These are phyloP conservation scores for Microdochium paspali DNA, from an alignment of 2,329 filamentous ascomycete genomes.

Conservation along the genomic window DNA sequence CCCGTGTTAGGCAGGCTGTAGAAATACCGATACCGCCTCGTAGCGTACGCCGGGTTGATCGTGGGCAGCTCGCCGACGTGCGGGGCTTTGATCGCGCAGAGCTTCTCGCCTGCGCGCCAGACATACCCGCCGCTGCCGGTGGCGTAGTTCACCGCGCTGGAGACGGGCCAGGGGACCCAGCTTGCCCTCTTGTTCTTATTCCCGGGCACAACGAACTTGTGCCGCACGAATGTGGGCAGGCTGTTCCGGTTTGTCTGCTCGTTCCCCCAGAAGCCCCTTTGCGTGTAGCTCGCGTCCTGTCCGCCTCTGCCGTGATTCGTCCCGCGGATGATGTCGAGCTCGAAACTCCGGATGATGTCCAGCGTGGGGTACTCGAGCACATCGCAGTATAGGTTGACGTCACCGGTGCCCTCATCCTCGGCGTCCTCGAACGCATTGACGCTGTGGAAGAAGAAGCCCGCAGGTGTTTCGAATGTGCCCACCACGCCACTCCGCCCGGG, in stretches of 20 bases:
- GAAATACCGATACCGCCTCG: constrained; percentile 46
- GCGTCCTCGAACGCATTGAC: constrained; percentile 67
- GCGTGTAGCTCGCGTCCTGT: constrained; percentile 36
- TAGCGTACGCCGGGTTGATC: constrained; percentile 49
- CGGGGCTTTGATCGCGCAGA: constrained; percentile 38
- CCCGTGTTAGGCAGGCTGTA: constrained; percentile 50
- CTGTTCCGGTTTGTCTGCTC: constrained; percentile 25
- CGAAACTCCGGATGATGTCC: constrained; percentile 57
- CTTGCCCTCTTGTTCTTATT: neutral
- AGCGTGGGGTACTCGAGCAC: constrained; percentile 52
- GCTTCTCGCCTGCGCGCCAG: constrained; percentile 16
- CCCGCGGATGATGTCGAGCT: constrained; percentile 52
- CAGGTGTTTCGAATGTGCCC: constrained; percentile 55
- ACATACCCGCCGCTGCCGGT: constrained; percentile 1
- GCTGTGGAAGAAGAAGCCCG: constrained; percentile 72
- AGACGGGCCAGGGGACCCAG: neutral
- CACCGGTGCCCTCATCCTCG: constrained; percentile 21
- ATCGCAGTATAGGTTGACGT: constrained; percentile 53
- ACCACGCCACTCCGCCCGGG: constrained; percentile 51
- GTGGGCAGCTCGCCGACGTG: constrained; percentile 55
- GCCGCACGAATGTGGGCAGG: constrained; percentile 30
- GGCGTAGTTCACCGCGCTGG: constrained; percentile 1
- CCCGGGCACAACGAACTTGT: constrained; percentile 28
- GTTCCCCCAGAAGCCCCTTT: constrained; percentile 28
- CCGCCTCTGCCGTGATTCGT: constrained; percentile 15